Conservation (phyloP, 306 rosid species). For the Vigna nakashimae region DNA sequence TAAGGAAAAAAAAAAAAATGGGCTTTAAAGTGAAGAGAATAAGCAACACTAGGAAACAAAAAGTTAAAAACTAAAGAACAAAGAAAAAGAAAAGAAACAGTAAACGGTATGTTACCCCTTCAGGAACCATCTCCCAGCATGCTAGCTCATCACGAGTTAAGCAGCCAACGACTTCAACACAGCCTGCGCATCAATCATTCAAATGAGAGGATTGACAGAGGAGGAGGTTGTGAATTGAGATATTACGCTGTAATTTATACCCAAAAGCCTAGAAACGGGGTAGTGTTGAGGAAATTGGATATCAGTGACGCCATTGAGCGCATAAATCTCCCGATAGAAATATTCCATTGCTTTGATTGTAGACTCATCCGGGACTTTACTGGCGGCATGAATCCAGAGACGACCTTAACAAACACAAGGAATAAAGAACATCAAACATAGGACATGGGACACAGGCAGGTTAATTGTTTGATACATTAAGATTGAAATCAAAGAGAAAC, state of each 20-base stretch:
- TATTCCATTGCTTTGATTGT: constrained; percentile 94
- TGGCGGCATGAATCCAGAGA: constrained; percentile 95
- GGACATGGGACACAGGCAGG: not conserved
- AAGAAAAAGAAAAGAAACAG: not conserved
- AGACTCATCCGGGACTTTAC: constrained; percentile 90
- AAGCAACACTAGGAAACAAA: constrained; percentile 17
- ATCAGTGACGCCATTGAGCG: constrained; percentile 75
- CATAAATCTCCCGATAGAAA: constrained; percentile 83
- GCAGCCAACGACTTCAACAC: constrained; percentile 91
- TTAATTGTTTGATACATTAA: not conserved
- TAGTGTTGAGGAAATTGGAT: constrained; percentile 82
- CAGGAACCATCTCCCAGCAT: constrained; percentile 84
- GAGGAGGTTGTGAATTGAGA: not conserved
- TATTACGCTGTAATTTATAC: constrained; percentile 41
- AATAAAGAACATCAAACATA: constrained; percentile 13
- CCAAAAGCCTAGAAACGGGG: constrained; percentile 91
- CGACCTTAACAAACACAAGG: constrained; percentile 64
- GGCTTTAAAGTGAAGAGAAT: constrained; percentile 19
- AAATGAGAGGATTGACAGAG: not conserved
- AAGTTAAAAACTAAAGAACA: not conserved
- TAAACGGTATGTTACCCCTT: constrained; percentile 60
- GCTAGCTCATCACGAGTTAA: constrained; percentile 76
- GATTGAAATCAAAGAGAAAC: constrained; percentile 27
- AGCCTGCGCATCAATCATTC: constrained; percentile 58
- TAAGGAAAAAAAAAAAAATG: constrained; percentile 43